Conservation (phyloP, 2,329 filamentous ascomycete genomes). For the Xylariaceae sp. region DNA sequence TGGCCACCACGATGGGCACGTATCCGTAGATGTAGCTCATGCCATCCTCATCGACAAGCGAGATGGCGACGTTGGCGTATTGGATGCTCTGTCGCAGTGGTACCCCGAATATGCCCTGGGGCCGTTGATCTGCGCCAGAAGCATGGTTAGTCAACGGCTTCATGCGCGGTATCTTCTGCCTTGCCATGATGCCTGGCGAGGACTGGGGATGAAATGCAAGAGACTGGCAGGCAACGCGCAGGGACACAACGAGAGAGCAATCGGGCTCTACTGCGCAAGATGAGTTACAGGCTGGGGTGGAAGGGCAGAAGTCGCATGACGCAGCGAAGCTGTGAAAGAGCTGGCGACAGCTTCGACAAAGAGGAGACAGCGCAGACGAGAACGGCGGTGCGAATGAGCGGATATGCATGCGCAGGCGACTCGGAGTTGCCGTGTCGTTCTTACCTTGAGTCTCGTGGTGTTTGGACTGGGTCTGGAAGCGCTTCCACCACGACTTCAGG, state of each 20-base stretch:
- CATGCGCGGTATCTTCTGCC: too few species aligned
- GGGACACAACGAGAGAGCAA: too few species aligned
- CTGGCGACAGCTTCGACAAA: neutral
- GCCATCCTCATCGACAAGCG: conserved; percentile 83
- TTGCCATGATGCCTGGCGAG: too few species aligned
- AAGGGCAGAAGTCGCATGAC: conserved; percentile 2
- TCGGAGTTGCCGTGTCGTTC: conserved; percentile 28
- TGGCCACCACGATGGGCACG: conserved; percentile 95
- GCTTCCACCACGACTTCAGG: conserved; percentile 94
- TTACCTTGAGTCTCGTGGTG: conserved; percentile 51
- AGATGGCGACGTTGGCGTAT: conserved; percentile 97
- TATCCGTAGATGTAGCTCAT: conserved; percentile 98
- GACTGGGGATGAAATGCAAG: too few species aligned
- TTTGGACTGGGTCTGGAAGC: conserved; percentile 67
- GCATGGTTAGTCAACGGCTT: too few species aligned
- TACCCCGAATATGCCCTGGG: conserved; percentile 85
- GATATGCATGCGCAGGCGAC: too few species aligned
- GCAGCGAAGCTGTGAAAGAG: conserved; percentile 1
- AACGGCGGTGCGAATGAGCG: too few species aligned
- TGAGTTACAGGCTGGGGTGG: too few species aligned
- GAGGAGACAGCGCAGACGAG: too few species aligned
- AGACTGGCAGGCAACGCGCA: too few species aligned
- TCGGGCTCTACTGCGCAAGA: too few species aligned
- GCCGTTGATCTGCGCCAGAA: too few species aligned
- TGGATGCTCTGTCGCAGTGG: conserved; percentile 90